Evolutionary conservation across 441 rosid species (phyloP).

Genomic region (Populus hybrid): DNA sequence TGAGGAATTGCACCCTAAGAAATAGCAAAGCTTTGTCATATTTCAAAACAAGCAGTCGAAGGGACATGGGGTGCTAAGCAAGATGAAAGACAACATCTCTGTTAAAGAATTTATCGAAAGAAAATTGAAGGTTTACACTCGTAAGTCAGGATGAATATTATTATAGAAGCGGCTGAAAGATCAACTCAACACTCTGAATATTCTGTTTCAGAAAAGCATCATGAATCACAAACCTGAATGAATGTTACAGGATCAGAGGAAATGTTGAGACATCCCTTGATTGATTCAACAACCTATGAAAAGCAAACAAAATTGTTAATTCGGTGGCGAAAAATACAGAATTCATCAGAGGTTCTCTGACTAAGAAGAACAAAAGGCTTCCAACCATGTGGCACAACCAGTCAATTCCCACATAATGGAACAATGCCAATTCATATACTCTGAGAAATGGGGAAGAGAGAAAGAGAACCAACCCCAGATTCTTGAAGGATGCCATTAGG

Average conservation of each 20-base stretch:
- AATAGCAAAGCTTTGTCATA: background rate
- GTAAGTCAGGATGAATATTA: no score
- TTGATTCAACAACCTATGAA: background rate
- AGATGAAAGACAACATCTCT: background rate
- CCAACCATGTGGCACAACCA: background rate
- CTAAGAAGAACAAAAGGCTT: background rate
- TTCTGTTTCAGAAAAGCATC: background rate
- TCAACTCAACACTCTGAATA: no score
- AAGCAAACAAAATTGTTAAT: background rate
- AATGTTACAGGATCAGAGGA: slow-evolving; percentile 58
- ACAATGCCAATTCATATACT: background rate
- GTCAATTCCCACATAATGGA: background rate
- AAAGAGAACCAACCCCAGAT: slow-evolving; percentile 34
- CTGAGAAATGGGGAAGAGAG: background rate
- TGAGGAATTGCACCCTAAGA: slow-evolving; percentile 67
- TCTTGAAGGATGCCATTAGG: slow-evolving; percentile 41
- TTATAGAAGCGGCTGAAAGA: no score
- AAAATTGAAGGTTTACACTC: no score
- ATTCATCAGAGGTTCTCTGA: background rate
- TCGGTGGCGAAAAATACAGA: background rate
- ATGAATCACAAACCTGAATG: slow-evolving; percentile 48
- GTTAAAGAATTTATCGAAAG: background rate
- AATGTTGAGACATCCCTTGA: slow-evolving; percentile 30
- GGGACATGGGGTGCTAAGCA: background rate
- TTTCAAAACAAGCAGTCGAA: background rate